phyloP scores from a whole-genome alignment of 2,329 filamentous ascomycete genomes.

The Monilinia fructicola region DNA sequence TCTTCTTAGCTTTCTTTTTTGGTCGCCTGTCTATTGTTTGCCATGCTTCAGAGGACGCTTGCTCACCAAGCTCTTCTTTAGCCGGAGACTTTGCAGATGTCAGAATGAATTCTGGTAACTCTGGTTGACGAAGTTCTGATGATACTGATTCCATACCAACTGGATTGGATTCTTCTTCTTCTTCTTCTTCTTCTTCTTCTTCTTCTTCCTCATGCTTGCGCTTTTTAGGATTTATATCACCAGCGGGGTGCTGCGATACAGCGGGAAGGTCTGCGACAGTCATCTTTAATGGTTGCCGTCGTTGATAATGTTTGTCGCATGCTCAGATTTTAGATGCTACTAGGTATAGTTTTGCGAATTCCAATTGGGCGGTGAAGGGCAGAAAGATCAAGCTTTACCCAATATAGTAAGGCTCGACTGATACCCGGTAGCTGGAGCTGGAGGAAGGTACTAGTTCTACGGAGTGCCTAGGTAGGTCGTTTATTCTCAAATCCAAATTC shows the following conservation, averaged over 20 bases:
- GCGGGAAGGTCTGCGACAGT: constrained; percentile 14
- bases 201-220: constrained; percentile 36
- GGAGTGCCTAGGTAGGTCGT: no score
- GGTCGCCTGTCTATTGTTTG: constrained; percentile 52
- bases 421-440: neutral
- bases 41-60: constrained; percentile 46
- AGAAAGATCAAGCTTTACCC: neutral
- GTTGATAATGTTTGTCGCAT: constrained; percentile 11
- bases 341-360: neutral
- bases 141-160: constrained; percentile 32
- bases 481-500: neutral
- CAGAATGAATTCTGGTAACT: constrained; percentile 41
- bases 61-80: constrained; percentile 26
- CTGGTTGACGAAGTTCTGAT: constrained; percentile 34
- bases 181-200: constrained; percentile 30
- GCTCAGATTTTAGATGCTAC: neutral
- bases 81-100: constrained; percentile 32
- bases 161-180: constrained; percentile 23
- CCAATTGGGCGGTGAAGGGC: constrained; percentile 14
- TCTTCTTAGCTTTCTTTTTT: constrained; percentile 61
- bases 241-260: constrained; percentile 40
- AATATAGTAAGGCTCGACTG: neutral
- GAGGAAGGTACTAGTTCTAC: no score
- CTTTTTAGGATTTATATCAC: constrained; percentile 33
- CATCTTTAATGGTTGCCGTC: constrained; percentile 12